Evolutionary conservation across 2,329 filamentous ascomycete genomes (phyloP).

Genomic region (Xylariales sp.): DNA sequence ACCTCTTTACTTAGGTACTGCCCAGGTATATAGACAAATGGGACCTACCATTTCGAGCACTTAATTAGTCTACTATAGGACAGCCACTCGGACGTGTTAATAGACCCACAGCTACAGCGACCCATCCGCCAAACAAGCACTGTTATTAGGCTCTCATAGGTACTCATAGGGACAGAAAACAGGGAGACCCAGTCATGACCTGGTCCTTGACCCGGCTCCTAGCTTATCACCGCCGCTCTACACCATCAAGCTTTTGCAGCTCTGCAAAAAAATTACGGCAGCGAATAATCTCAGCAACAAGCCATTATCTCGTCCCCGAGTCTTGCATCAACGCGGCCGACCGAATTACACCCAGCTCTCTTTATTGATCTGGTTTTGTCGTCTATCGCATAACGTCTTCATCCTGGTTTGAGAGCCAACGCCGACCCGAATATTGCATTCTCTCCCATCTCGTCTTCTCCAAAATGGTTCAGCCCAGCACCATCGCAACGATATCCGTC

Average conservation of each 20-base stretch:
- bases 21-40: no score
- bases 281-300: slow-evolving; percentile 15
- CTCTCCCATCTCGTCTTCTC: slow-evolving; percentile 7
- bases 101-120: no score
- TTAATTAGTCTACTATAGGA: no score
- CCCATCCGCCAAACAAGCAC: slow-evolving; percentile 5
- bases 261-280: slow-evolving; percentile 36
- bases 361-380: slow-evolving; percentile 5
- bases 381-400: slow-evolving; percentile 1
- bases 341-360: slow-evolving; percentile 5
- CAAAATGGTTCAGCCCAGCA: slow-evolving; percentile 62
- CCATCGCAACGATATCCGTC: slow-evolving; percentile 70
- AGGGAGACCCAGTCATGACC: slow-evolving; percentile 4
- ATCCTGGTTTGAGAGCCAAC: background rate
- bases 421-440: background rate
- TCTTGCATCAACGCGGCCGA: slow-evolving; percentile 7
- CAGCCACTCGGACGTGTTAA: no score
- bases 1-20: no score
- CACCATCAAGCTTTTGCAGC: slow-evolving; percentile 36
- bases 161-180: background rate
- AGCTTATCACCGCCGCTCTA: slow-evolving; percentile 25
- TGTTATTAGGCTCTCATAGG: background rate
- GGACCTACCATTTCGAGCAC: no score
- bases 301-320: slow-evolving; percentile 16
- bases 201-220: background rate